phyloP scores from a whole-genome alignment of 2,329 filamentous ascomycete species.

The Beauveria sp. region DNA sequence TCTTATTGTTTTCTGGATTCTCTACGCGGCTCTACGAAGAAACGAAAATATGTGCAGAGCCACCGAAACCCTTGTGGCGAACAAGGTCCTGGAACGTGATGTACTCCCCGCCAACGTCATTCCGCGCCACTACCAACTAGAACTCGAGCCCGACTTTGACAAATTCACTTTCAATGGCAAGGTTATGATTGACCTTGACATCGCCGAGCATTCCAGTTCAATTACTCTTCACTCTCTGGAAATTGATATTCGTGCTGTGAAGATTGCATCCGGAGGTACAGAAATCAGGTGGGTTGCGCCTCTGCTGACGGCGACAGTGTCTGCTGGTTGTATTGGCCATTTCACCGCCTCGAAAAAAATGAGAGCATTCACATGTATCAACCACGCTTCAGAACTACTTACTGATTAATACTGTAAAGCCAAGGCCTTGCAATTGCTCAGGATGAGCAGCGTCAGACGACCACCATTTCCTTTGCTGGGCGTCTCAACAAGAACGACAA shows the following conservation, averaged over 20 bases:
- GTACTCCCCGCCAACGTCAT: conserved; percentile 88
- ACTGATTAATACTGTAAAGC: conserved; percentile 7
- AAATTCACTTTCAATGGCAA: conserved; percentile 81
- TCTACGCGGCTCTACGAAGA: background rate
- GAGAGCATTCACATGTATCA: no score
- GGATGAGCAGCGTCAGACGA: conserved; percentile 72
- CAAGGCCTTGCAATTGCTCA: conserved; percentile 53
- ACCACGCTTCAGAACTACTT: background rate
- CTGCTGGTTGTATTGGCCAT: background rate
- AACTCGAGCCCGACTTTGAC: conserved; percentile 82
- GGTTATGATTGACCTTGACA: conserved; percentile 80
- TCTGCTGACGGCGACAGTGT: background rate
- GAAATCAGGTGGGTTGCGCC: conserved; percentile 33
- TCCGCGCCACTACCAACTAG: conserved; percentile 82
- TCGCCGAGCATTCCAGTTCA: conserved; percentile 73
- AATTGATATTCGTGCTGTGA: conserved; percentile 67
- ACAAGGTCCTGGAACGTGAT: conserved; percentile 47
- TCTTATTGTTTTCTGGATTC: background rate
- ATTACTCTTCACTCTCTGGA: conserved; percentile 85
- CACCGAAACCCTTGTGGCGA: background rate
- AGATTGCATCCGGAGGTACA: conserved; percentile 35
- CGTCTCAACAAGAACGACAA: conserved; percentile 65
- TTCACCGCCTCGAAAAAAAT: background rate
- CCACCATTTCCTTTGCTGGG: conserved; percentile 71
- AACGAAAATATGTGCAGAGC: background rate